A percentile compares a stretch with the other conserved stretches of the same genome.
Evolutionary conservation across 345 rosid genomes (phyloP).

Genomic region (Pseudoturritis turrita): DNA sequence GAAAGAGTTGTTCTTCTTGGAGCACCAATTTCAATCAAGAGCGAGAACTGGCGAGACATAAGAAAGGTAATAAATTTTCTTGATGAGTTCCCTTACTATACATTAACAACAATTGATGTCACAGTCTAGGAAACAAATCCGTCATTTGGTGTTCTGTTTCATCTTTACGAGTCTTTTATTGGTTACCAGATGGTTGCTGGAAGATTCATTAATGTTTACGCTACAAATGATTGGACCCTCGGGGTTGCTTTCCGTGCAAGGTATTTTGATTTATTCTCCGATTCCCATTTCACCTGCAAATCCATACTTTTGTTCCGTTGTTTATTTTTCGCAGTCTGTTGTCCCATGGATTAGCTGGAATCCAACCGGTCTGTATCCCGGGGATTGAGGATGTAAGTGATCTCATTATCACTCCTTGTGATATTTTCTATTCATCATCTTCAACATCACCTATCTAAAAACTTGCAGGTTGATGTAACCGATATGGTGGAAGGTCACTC

Average conservation of each 20-base stretch:
- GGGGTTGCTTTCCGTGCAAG: conserved; percentile 95
- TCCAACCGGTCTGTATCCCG: conserved; percentile 61
- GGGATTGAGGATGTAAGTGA: conserved; percentile 81
- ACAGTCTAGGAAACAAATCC: not conserved
- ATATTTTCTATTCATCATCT: not conserved
- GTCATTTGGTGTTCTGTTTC: not conserved
- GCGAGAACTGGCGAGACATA: conserved; percentile 78
- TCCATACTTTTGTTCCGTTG: not conserved
- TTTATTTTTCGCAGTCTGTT: conserved; percentile 49
- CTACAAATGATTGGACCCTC: conserved; percentile 89
- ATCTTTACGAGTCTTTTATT: not conserved
- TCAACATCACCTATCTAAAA: not conserved
- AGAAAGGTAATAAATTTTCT: conserved; percentile 56
- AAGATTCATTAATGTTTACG: conserved; percentile 84
- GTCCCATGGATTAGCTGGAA: conserved; percentile 93
- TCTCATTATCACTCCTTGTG: not conserved
- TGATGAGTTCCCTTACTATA: not conserved
- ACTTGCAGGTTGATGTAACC: conserved; percentile 69
- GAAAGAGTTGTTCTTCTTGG: conserved; percentile 22
- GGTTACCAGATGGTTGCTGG: conserved; percentile 83
- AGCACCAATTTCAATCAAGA: conserved; percentile 41
- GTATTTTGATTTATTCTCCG: conserved; percentile 26
- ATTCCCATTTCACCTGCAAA: not conserved
- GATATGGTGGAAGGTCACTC: conserved; percentile 81
- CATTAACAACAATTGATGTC: not conserved